phyloP scores from a whole-genome alignment of 768 basidiomycete species.

The Rhodotorula taiwanensis region DNA sequence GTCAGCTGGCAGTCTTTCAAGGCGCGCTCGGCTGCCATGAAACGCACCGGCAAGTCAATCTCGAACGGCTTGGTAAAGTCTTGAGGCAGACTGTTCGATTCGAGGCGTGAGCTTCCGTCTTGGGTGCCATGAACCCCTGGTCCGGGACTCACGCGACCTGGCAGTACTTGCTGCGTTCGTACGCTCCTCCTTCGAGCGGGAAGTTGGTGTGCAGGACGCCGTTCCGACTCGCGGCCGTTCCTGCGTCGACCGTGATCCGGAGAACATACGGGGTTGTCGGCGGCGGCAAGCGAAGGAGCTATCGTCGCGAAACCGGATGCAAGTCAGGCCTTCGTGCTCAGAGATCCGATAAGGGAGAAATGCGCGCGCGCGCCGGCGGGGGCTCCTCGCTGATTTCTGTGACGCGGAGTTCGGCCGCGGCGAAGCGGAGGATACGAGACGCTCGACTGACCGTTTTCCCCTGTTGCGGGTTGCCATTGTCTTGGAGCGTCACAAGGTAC shows the following conservation, averaged over 20 bases:
- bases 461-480: slow-evolving; percentile 83
- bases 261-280: slow-evolving; percentile 71
- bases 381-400: no score
- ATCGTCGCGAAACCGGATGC: not conserved
- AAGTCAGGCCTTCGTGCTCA: no score
- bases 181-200: slow-evolving; percentile 82
- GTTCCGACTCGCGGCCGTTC: slow-evolving; percentile 80
- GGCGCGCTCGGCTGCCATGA: no score
- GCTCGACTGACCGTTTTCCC: slow-evolving; percentile 62
- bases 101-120: no score
- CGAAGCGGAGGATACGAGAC: no score
- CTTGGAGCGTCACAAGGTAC: slow-evolving; percentile 76
- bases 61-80: slow-evolving; percentile 85
- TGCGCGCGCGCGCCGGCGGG: not conserved
- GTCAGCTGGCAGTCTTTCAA: not conserved
- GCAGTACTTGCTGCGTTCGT: slow-evolving; percentile 65
- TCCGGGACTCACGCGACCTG: slow-evolving; percentile 62
- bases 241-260: slow-evolving; percentile 83
- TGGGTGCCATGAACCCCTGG: not conserved
- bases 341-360: not conserved
- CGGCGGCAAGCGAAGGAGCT: slow-evolving; percentile 96
- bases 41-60: slow-evolving; percentile 65
- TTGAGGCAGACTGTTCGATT: slow-evolving; percentile 60
- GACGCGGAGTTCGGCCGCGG: not conserved
- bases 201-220: slow-evolving; percentile 95